phyloP scores from a whole-genome alignment of 495 filamentous ascomycete species.

The Xylaria venustula region DNA sequence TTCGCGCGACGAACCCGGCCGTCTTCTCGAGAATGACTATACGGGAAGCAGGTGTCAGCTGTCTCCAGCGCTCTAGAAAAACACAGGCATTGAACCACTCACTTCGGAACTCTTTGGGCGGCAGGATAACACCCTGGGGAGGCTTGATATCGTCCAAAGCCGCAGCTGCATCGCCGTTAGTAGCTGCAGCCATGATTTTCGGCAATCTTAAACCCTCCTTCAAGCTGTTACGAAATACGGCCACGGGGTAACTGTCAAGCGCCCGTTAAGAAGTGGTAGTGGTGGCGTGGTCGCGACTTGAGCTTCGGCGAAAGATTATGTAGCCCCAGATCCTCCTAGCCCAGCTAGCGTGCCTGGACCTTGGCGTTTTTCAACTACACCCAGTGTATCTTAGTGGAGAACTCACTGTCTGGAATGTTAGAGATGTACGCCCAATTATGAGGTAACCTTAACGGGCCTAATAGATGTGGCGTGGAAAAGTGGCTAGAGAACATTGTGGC shows the following conservation, averaged over 20 bases:
- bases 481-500: too few relatives aligned
- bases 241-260: not conserved
- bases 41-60: conserved; percentile 53
- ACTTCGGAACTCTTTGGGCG: conserved; percentile 55
- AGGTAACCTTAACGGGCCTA: too few relatives aligned
- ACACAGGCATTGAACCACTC: not conserved
- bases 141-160: conserved; percentile 62
- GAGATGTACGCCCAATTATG: too few relatives aligned
- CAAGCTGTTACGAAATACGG: not conserved
- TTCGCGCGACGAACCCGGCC: conserved; percentile 87
- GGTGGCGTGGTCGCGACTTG: conserved; percentile 23
- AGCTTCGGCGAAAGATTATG: conserved; percentile 21
- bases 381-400: too few relatives aligned
- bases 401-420: too few relatives aligned
- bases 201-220: conserved; percentile 27
- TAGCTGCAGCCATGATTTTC: conserved; percentile 50
- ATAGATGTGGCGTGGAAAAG: too few relatives aligned
- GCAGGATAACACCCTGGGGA: conserved; percentile 79
- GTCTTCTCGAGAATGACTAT: conserved; percentile 89
- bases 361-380: not conserved
- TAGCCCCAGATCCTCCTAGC: conserved; percentile 7
- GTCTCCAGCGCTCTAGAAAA: not conserved
- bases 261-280: conserved; percentile 17
- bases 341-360: not conserved
- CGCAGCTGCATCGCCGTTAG: conserved; percentile 56